phyloP scores from a whole-genome alignment of 495 filamentous ascomycete genomes.

The Aspergillus cristatus region DNA sequence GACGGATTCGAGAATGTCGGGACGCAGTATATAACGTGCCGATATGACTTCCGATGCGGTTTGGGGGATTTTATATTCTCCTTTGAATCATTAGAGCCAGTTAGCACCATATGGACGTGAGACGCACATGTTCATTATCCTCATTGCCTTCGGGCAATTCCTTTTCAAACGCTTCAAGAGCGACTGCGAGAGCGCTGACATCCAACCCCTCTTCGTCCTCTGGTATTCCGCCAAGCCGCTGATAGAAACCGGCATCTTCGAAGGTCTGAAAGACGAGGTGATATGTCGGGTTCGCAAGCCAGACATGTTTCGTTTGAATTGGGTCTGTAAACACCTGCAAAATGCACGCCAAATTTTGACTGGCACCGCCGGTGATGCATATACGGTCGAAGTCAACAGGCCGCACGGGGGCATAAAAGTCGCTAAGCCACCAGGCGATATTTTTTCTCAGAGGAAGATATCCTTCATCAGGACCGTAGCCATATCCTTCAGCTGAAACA shows the following conservation, averaged over 20 bases:
- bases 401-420: constrained; percentile 44
- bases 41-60: constrained; percentile 49
- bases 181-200: constrained; percentile 10
- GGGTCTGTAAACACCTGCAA: constrained; percentile 73
- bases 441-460: constrained; percentile 54
- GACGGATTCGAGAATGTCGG: constrained; percentile 63
- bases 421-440: constrained; percentile 59
- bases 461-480: constrained; percentile 71
- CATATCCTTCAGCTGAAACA: neutral
- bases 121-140: no score
- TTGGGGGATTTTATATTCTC: constrained; percentile 16
- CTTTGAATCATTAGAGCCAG: no score
- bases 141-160: constrained; percentile 5
- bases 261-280: constrained; percentile 71
- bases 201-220: neutral
- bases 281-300: constrained; percentile 74
- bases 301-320: constrained; percentile 61
- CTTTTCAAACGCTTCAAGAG: constrained; percentile 29
- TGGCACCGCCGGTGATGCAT: constrained; percentile 73
- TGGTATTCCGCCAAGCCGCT: constrained; percentile 38
- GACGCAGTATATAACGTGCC: constrained; percentile 63
- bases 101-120: no score
- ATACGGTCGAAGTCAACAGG: constrained; percentile 49
- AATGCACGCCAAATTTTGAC: constrained; percentile 63
- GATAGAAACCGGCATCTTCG: constrained; percentile 61